Evolutionary conservation across 352 stramenopile genomes (phyloP).

Genomic region (Phytophthora melonis): DNA sequence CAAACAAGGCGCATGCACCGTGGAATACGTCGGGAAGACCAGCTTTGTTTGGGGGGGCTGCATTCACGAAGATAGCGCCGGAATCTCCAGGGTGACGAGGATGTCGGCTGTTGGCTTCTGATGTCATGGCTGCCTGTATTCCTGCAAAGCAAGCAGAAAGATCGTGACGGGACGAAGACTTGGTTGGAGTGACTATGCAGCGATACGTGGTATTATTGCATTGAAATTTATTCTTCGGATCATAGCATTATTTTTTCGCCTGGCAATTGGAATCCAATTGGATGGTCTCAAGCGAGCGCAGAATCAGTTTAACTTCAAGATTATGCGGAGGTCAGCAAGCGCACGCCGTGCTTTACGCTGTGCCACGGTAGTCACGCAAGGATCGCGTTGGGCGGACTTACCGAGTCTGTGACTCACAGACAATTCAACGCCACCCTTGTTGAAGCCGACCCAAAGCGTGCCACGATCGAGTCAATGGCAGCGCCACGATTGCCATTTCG

Average conservation of each 20-base stretch:
- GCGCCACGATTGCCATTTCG: background rate
- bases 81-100: conserved; percentile 1
- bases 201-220: too few relatives aligned
- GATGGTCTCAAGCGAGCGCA: conserved; percentile 8
- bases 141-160: too few relatives aligned
- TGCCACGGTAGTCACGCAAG: conserved; percentile 24
- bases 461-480: conserved; percentile 4
- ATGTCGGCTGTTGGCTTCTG: background rate
- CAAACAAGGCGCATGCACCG: conserved; percentile 10
- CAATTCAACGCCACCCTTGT: conserved; percentile 16
- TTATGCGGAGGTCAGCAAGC: conserved; percentile 18
- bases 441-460: conserved; percentile 18
- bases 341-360: conserved; percentile 22
- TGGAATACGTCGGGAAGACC: conserved; percentile 16
- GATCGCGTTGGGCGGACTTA: conserved; percentile 6
- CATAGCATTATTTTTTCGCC: background rate
- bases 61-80: conserved; percentile 7
- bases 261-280: background rate
- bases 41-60: background rate
- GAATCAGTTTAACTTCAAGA: conserved; percentile 29
- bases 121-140: background rate
- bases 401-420: background rate
- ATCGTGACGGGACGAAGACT: too few relatives aligned
- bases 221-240: too few relatives aligned
- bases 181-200: too few relatives aligned